These are phyloP conservation scores for Scleroderma citrinum DNA, from an alignment of 768 basidiomycete species.

Conservation along the genomic window DNA sequence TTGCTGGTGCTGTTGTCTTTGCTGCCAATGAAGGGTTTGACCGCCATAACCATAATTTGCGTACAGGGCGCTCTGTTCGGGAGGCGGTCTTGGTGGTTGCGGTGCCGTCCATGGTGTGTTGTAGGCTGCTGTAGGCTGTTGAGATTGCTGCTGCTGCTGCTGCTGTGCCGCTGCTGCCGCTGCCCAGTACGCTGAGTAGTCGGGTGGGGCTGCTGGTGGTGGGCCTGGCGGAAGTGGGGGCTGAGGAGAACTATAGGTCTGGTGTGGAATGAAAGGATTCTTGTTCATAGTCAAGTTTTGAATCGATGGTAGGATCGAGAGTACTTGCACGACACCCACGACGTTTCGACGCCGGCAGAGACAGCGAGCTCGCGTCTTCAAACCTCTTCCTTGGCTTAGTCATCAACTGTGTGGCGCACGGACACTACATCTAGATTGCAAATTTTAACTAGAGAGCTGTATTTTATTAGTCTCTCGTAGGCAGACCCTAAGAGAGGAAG, in stretches of 20 bases:
- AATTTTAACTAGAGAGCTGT: too few species aligned
- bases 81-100: constrained; percentile 59
- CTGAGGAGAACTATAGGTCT: constrained; percentile 63
- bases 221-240: constrained; percentile 79
- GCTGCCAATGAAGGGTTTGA: constrained; percentile 55
- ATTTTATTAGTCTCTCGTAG: too few species aligned
- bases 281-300: constrained; percentile 58
- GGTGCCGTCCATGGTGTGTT: constrained; percentile 63
- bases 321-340: constrained; percentile 7
- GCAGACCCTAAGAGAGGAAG: too few species aligned
- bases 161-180: constrained; percentile 43
- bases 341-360: constrained; percentile 18
- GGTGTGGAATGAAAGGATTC: constrained; percentile 73
- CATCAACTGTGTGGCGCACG: constrained; percentile 8
- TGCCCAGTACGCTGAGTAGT: constrained; percentile 78
- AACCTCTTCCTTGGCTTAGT: constrained; percentile 21
- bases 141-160: constrained; percentile 47
- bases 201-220: constrained; percentile 65
- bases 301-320: constrained; percentile 9
- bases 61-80: constrained; percentile 80
- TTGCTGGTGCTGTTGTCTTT: constrained; percentile 60
- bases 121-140: constrained; percentile 35
- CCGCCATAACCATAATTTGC: constrained; percentile 90
- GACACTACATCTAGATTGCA: too few species aligned
- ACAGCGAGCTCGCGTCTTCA: constrained; percentile 14